Percentiles rank a stretch among this genome's conserved stretches.
These are phyloP conservation scores for Geranium incanum DNA, from an alignment of 441 rosid species.

Conservation along the genomic window DNA sequence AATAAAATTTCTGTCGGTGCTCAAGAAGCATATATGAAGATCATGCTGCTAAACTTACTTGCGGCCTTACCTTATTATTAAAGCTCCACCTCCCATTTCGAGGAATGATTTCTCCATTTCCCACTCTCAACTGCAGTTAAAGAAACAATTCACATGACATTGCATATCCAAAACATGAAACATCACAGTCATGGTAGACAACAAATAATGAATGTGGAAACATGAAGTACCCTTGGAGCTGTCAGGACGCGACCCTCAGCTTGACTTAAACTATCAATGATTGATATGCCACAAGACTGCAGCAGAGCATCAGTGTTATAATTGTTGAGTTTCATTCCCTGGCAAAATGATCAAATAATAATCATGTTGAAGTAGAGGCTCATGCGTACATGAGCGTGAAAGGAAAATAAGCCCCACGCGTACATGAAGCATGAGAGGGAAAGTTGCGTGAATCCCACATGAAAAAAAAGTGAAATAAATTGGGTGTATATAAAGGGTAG, in stretches of 20 bases:
- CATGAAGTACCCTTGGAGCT: constrained; percentile 39
- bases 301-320: constrained; percentile 39
- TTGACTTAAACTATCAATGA: constrained; percentile 35
- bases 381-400: too few species aligned
- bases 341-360: constrained; percentile 6
- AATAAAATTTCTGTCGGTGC: not conserved
- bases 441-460: too few species aligned
- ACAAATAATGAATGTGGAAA: not conserved
- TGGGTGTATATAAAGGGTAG: too few species aligned
- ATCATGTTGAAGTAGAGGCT: too few species aligned
- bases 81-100: constrained; percentile 60
- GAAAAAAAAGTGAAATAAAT: too few species aligned
- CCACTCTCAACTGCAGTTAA: constrained; percentile 39
- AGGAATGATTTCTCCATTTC: constrained; percentile 44
- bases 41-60: not conserved
- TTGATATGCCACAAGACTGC: constrained; percentile 38
- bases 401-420: too few species aligned
- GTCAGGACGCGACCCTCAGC: constrained; percentile 46
- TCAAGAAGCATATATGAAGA: not conserved
- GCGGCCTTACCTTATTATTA: constrained; percentile 41
- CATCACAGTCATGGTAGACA: too few species aligned
- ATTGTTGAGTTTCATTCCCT: constrained; percentile 42
- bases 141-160: not conserved
- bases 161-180: too few species aligned
- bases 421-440: too few species aligned